phyloP scores from a whole-genome alignment of 2,329 filamentous ascomycete genomes.

The Escovopsis sp. region DNA sequence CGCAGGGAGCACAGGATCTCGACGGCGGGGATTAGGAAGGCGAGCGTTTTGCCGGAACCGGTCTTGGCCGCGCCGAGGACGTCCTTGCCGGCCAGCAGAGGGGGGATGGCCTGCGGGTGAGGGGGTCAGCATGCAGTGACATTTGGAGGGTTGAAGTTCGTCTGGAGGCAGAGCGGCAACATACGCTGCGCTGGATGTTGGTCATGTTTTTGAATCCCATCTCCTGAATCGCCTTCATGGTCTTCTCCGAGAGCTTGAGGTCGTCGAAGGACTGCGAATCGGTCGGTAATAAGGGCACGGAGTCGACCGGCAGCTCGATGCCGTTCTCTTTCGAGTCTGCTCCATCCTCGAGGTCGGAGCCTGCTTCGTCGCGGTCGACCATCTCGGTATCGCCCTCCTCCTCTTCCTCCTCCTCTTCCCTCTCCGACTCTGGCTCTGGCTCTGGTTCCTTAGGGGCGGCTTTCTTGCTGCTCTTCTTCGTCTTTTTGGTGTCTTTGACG shows the following conservation, averaged over 20 bases:
- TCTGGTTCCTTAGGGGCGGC: conserved; percentile 10
- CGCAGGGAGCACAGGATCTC: conserved; percentile 82
- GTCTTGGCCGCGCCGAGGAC: conserved; percentile 94
- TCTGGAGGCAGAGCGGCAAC: conserved; percentile 2
- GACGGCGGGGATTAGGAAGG: conserved; percentile 85
- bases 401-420: conserved; percentile 12
- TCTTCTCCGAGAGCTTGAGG: conserved; percentile 75
- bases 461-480: conserved; percentile 28
- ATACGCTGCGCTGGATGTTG: conserved; percentile 63
- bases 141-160: not conserved
- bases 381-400: conserved; percentile 9
- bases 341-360: conserved; percentile 10
- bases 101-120: conserved; percentile 52
- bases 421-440: conserved; percentile 8
- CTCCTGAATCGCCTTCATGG: conserved; percentile 69
- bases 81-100: conserved; percentile 76
- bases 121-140: not conserved
- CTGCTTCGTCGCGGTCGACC: conserved; percentile 13
- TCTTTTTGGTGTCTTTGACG: conserved; percentile 7
- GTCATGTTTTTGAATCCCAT: conserved; percentile 97
- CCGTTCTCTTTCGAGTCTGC: conserved; percentile 9
- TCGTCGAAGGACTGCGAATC: conserved; percentile 63
- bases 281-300: conserved; percentile 36
- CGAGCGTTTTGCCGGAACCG: conserved; percentile 86
- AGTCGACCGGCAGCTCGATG: conserved; percentile 22